Conservation (phyloP, 164 flowering plant genomes). For the Vitis cinerea region DNA sequence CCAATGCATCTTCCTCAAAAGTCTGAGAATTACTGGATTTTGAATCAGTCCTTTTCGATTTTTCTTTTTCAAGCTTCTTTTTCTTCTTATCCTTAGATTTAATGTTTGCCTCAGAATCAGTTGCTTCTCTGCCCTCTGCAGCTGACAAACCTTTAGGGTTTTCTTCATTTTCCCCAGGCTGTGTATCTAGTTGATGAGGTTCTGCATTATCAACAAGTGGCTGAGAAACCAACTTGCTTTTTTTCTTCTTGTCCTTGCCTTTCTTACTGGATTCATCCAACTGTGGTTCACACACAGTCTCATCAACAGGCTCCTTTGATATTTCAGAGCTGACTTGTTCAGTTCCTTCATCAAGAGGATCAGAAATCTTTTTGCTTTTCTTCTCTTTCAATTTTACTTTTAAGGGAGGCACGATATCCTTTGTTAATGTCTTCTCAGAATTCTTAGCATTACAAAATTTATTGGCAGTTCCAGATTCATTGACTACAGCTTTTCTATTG, state of each 20-base stretch:
- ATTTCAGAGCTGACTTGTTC: constrained; percentile 5
- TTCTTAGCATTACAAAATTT: background rate
- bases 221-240: constrained; percentile 28
- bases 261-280: constrained; percentile 21
- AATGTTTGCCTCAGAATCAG: constrained; percentile 5
- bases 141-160: constrained; percentile 12
- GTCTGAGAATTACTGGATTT: constrained; percentile 9
- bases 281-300: constrained; percentile 4
- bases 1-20: constrained; percentile 20
- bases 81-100: constrained; percentile 35
- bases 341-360: constrained; percentile 5
- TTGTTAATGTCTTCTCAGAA: background rate
- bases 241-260: constrained; percentile 41
- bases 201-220: constrained; percentile 17
- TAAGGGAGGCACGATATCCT: constrained; percentile 3
- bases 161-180: constrained; percentile 11
- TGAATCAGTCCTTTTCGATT: constrained; percentile 10
- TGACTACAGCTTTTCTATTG: background rate
- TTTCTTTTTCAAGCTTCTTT: constrained; percentile 24
- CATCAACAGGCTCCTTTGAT: constrained; percentile 7
- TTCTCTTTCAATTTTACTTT: constrained; percentile 27
- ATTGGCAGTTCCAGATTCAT: background rate
- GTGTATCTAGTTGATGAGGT: constrained; percentile 3
- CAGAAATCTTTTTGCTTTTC: constrained; percentile 22
- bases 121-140: background rate